Conservation (phyloP, 225 moss, liverwort and hornwort species). For the Anthoceros angustus region DNA sequence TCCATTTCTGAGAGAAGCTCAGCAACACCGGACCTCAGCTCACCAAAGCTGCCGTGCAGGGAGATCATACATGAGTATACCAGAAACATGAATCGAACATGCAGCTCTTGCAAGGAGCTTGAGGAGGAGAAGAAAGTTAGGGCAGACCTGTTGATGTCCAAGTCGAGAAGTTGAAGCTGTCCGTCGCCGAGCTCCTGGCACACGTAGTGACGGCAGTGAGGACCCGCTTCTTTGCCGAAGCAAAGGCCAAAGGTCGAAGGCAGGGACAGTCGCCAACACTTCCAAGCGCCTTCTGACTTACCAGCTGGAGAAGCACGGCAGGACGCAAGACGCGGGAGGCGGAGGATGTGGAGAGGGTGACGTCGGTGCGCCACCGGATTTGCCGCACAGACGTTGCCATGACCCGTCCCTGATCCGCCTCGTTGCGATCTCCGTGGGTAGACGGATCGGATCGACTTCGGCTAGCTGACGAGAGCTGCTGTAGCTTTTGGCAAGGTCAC, state of each 20-base stretch:
- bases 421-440: too few species aligned
- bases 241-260: neutral
- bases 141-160: slow-evolving; percentile 1
- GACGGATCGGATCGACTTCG: too few species aligned
- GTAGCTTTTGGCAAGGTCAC: too few species aligned
- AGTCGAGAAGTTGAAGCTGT: neutral
- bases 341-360: neutral
- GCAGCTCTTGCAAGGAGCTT: neutral
- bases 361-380: neutral
- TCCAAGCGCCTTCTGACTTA: neutral
- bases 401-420: neutral
- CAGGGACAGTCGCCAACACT: neutral
- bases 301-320: neutral
- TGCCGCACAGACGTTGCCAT: neutral
- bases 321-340: neutral
- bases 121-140: neutral
- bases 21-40: neutral
- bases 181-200: neutral
- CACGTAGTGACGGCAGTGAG: neutral
- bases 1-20: slow-evolving; percentile 2
- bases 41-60: neutral
- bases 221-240: neutral
- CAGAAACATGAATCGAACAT: neutral
- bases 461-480: too few species aligned
- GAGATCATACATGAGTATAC: neutral